These are phyloP conservation scores for Terana coerulea DNA, from an alignment of 768 basidiomycete genomes.

Conservation along the genomic window DNA sequence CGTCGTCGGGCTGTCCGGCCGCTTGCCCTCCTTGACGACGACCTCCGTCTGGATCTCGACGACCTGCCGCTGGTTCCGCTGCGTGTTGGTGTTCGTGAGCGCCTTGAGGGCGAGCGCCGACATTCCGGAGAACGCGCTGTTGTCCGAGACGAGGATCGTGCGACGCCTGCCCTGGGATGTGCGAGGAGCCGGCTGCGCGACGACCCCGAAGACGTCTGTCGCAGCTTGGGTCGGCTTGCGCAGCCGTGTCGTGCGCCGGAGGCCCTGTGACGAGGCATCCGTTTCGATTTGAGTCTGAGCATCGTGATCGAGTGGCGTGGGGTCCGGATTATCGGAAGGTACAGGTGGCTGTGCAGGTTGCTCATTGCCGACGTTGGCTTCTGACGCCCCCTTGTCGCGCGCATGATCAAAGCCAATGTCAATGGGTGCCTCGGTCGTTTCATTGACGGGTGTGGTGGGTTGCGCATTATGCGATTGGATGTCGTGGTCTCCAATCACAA, in stretches of 20 bases:
- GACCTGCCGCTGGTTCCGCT: constrained; percentile 65
- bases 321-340: background rate
- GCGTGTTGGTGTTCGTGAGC: constrained; percentile 70
- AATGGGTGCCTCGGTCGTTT: background rate
- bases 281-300: constrained; percentile 5
- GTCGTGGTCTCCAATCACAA: background rate
- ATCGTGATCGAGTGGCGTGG: background rate
- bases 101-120: constrained; percentile 63
- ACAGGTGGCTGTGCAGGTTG: too few relatives aligned
- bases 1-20: constrained; percentile 78
- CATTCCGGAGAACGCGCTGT: constrained; percentile 58
- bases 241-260: constrained; percentile 49
- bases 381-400: too few relatives aligned
- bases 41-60: constrained; percentile 67
- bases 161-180: constrained; percentile 42
- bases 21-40: constrained; percentile 59
- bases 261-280: constrained; percentile 1
- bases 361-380: too few relatives aligned
- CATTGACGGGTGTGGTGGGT: background rate
- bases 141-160: constrained; percentile 29
- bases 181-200: constrained; percentile 22
- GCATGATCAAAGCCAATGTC: background rate
- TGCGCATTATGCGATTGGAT: background rate
- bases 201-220: constrained; percentile 36
- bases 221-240: constrained; percentile 38